Evolutionary conservation across 1,139 yeast species (phyloP).

Genomic region (Pichia sp.): DNA sequence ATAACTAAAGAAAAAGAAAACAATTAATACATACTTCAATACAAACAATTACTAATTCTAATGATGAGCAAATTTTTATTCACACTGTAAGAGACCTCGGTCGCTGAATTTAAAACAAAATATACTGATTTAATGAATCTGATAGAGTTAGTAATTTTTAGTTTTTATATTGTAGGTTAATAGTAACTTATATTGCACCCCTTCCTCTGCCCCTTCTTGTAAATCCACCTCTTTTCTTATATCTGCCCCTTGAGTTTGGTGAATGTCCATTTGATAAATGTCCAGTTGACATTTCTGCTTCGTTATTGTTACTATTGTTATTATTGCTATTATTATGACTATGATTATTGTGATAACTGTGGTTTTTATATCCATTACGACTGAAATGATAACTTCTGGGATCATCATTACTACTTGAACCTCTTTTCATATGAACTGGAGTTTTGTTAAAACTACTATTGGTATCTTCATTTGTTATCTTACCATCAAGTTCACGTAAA

Average conservation of each 20-base stretch:
- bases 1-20: constrained; percentile 4
- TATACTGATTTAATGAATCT: constrained; percentile 80
- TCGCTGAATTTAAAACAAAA: constrained; percentile 26
- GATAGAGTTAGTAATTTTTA: constrained; percentile 29
- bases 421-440: background rate
- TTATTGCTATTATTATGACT: background rate
- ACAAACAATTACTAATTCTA: background rate
- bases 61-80: constrained; percentile 31
- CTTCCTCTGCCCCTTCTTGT: background rate
- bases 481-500: constrained; percentile 30
- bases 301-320: background rate
- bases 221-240: constrained; percentile 4
- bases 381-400: background rate
- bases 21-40: background rate
- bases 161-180: background rate
- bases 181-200: background rate
- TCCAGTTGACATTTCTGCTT: background rate
- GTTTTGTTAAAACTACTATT: background rate
- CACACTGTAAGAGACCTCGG: constrained; percentile 33
- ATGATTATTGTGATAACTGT: background rate
- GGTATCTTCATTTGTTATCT: background rate
- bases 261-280: background rate
- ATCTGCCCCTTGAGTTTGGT: background rate
- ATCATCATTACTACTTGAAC: background rate
- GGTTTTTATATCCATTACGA: background rate